phyloP scores from a whole-genome alignment of 805 yeast species.

The Lipomyces anomalus region DNA sequence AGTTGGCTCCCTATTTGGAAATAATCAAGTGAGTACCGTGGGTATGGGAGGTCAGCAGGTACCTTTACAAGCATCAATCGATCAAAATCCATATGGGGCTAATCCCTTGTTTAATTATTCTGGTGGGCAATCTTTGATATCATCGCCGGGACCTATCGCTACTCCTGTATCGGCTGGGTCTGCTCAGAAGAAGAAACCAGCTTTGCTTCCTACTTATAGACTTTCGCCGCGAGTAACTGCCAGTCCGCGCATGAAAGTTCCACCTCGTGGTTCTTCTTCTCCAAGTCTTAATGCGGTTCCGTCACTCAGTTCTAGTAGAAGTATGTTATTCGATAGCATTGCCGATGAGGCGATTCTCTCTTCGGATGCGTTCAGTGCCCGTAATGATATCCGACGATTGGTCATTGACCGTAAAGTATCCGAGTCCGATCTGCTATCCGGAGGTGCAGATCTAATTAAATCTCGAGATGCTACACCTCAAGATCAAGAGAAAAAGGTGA shows the following conservation, averaged over 20 bases:
- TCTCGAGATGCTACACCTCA: background rate
- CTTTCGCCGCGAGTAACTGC: constrained; percentile 60
- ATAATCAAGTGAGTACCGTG: constrained; percentile 1
- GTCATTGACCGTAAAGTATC: constrained; percentile 43
- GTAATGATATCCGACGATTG: constrained; percentile 48
- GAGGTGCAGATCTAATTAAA: constrained; percentile 12
- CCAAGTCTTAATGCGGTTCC: constrained; percentile 8
- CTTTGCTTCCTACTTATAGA: constrained; percentile 55
- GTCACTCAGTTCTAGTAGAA: constrained; percentile 15
- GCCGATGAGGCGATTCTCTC: constrained; percentile 66
- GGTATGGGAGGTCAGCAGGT: constrained; percentile 27
- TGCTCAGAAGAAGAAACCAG: constrained; percentile 51
- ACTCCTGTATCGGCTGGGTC: constrained; percentile 38
- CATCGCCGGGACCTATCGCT: constrained; percentile 42
- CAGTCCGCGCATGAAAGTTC: constrained; percentile 24
- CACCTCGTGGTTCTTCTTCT: constrained; percentile 9
- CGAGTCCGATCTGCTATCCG: constrained; percentile 23
- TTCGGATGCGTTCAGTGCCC: constrained; percentile 67
- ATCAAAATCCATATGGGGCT: constrained; percentile 71
- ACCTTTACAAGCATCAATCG: constrained; percentile 35
- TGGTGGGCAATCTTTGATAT: constrained; percentile 35
- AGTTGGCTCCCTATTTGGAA: constrained; percentile 25
- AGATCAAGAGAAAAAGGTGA: constrained; percentile 23
- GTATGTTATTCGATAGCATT: constrained; percentile 37
- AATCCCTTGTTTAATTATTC: constrained; percentile 54